Percentiles rank a stretch among this genome's conserved stretches.
These are phyloP conservation scores for Chlorella sorokiniana DNA, from an alignment of 139 green algal genomes.

Conservation along the genomic window DNA sequence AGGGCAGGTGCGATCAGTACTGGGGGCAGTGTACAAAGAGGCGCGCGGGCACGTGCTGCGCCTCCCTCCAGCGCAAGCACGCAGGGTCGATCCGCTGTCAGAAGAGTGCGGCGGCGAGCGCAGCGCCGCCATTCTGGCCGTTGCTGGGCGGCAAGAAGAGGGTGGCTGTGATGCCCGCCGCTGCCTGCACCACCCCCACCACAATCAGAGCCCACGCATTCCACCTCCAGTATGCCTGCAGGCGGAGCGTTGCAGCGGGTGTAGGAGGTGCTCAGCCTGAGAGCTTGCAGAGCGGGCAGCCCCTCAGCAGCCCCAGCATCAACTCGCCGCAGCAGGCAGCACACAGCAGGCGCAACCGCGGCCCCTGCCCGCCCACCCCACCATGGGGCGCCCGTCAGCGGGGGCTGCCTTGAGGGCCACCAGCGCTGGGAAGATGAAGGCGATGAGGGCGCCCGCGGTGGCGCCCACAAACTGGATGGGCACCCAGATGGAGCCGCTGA, in stretches of 20 bases:
- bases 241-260: too few relatives aligned
- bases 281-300: too few relatives aligned
- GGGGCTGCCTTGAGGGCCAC: conserved; percentile 6
- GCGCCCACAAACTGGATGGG: conserved; percentile 47
- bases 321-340: too few relatives aligned
- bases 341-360: too few relatives aligned
- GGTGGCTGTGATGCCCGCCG: conserved; percentile 20
- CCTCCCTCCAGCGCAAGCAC: too few relatives aligned
- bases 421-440: conserved; percentile 42
- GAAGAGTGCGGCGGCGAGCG: neutral
- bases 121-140: neutral
- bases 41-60: too few relatives aligned
- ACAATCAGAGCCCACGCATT: conserved; percentile 29
- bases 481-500: conserved; percentile 34
- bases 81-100: neutral
- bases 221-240: conserved; percentile 28
- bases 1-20: too few relatives aligned
- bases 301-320: too few relatives aligned
- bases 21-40: too few relatives aligned
- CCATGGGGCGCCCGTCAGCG: too few relatives aligned
- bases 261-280: neutral
- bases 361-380: too few relatives aligned
- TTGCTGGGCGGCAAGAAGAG: conserved; percentile 16
- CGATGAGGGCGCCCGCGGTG: conserved; percentile 39
- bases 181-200: conserved; percentile 27